phyloP scores from a whole-genome alignment of 1,139 yeast species.

The Geotrichum klebahnii region DNA sequence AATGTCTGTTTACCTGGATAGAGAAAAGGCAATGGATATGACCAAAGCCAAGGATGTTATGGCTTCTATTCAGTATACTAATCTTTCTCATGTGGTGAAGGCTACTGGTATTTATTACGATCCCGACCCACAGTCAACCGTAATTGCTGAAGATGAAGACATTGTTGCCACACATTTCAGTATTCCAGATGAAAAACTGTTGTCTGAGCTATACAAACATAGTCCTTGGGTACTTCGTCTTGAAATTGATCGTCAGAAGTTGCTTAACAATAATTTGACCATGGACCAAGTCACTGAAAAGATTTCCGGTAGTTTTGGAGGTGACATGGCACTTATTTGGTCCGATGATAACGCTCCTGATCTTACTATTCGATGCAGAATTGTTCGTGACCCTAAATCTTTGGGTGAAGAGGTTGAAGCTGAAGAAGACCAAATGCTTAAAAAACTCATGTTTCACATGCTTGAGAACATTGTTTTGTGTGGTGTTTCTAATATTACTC shows the following conservation, averaged over 20 bases:
- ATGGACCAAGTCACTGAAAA: conserved; percentile 98
- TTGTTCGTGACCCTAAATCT: conserved; percentile 91
- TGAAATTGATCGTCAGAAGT: conserved; percentile 95
- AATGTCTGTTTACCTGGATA: conserved; percentile 80
- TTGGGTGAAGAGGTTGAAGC: conserved; percentile 91
- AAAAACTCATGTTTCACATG: conserved; percentile 95
- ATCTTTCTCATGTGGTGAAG: conserved; percentile 91
- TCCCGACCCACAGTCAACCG: conserved; percentile 95
- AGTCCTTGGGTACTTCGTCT: conserved; percentile 97
- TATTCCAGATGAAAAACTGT: conserved; percentile 96
- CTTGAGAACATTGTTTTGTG: conserved; percentile 88
- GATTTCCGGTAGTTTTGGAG: conserved; percentile 89
- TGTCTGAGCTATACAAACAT: conserved; percentile 86
- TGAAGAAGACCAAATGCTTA: conserved; percentile 94
- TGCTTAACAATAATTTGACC: conserved; percentile 95
- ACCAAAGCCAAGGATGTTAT: conserved; percentile 93
- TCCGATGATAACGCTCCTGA: conserved; percentile 98
- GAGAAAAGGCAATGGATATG: conserved; percentile 78
- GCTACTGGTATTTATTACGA: conserved; percentile 96
- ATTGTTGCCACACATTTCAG: conserved; percentile 96
- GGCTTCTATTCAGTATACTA: conserved; percentile 95
- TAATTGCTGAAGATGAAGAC: conserved; percentile 92
- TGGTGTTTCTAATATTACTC: conserved; percentile 91
- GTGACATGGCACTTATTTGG: conserved; percentile 96
- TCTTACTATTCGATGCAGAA: conserved; percentile 95